phyloP scores from a whole-genome alignment of 140 eudicot species.

The Senecio squalidus region DNA sequence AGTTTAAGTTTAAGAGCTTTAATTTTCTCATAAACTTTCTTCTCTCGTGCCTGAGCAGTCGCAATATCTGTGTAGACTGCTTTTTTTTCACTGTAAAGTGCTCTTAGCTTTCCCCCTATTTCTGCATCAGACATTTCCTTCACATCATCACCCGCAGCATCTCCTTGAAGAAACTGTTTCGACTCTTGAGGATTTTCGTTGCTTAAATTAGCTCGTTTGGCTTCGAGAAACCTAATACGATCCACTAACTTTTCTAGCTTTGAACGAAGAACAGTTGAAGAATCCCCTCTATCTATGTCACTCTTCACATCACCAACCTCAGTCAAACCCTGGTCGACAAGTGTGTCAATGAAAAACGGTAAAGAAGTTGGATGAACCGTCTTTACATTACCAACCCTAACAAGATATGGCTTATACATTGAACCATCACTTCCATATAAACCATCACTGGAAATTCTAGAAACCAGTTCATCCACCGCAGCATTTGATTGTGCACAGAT shows the following conservation, averaged over 20 bases:
- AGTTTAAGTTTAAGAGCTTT: constrained; percentile 63
- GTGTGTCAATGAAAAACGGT: constrained; percentile 85
- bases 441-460: constrained; percentile 82
- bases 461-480: constrained; percentile 95
- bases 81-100: constrained; percentile 61
- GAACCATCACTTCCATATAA: constrained; percentile 73
- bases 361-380: constrained; percentile 81
- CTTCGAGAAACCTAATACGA: constrained; percentile 71
- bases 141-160: constrained; percentile 32
- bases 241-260: constrained; percentile 81
- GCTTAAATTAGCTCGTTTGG: constrained; percentile 75
- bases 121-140: constrained; percentile 69
- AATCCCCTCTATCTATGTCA: constrained; percentile 36
- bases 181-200: constrained; percentile 42
- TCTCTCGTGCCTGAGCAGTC: constrained; percentile 72
- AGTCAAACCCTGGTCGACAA: constrained; percentile 70
- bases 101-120: constrained; percentile 60
- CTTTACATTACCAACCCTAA: constrained; percentile 95
- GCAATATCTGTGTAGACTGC: constrained; percentile 56
- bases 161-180: constrained; percentile 29
- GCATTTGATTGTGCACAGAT: constrained; percentile 99
- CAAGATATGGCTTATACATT: constrained; percentile 89
- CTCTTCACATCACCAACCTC: constrained; percentile 40
- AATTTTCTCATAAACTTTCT: constrained; percentile 64
- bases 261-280: constrained; percentile 51